Conservation (phyloP, 2,329 filamentous ascomycete species). For the Colletotrichum acutatum region DNA sequence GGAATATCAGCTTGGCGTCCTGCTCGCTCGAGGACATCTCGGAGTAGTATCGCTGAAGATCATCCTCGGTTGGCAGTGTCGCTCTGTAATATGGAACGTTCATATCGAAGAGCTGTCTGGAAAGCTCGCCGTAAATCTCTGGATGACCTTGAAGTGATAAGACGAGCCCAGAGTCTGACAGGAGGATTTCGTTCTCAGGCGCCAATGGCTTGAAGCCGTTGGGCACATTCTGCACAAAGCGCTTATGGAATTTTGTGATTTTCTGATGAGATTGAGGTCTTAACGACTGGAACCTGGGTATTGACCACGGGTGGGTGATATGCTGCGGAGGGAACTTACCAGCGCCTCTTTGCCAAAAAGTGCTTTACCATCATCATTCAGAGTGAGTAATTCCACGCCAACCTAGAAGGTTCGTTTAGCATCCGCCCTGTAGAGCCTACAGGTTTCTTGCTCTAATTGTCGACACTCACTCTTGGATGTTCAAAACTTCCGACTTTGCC, state of each 20-base stretch:
- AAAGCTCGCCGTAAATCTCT: conserved; percentile 29
- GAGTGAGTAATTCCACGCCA: neutral
- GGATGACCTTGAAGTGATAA: conserved; percentile 29
- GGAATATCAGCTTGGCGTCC: conserved; percentile 14
- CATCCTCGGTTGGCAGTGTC: conserved; percentile 15
- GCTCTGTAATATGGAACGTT: conserved; percentile 21
- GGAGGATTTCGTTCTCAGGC: conserved; percentile 16
- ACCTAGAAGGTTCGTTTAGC: neutral
- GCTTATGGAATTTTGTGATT: conserved; percentile 31
- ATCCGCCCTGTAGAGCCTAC: too few species aligned
- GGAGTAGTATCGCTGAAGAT: conserved; percentile 21
- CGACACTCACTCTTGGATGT: conserved; percentile 6
- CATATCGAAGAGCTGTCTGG: conserved; percentile 22
- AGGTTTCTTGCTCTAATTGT: neutral
- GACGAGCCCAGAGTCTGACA: conserved; percentile 18
- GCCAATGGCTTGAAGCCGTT: conserved; percentile 21
- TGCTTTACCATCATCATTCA: conserved; percentile 15
- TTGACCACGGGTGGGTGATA: neutral
- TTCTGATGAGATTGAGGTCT: neutral
- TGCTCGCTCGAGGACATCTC: conserved; percentile 23
- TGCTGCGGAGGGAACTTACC: neutral
- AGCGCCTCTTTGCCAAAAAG: conserved; percentile 11
- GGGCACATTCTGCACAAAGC: conserved; percentile 23
- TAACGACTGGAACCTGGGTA: neutral
- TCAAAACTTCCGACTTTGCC: conserved; percentile 24